Percentiles rank a stretch among this genome's conserved stretches.
These are phyloP conservation scores for Talaromyces pinophilus DNA, from an alignment of 2,329 filamentous ascomycete genomes.

Conservation along the genomic window DNA sequence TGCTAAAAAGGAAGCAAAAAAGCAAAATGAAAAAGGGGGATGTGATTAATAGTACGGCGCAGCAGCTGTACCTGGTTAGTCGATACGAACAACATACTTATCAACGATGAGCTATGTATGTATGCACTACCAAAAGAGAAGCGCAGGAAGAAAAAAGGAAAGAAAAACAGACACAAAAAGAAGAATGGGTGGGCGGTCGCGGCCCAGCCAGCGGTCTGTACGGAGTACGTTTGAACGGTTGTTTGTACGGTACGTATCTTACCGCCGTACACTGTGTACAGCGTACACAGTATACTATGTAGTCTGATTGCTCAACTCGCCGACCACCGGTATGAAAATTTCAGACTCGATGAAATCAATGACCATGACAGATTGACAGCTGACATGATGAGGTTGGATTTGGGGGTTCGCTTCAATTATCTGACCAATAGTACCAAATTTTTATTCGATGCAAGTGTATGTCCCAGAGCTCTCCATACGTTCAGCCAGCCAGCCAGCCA, in stretches of 20 bases:
- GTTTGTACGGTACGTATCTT: conserved; percentile 9
- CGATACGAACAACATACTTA: conserved; percentile 12
- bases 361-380: not conserved
- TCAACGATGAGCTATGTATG: conserved; percentile 3
- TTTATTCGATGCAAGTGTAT: not conserved
- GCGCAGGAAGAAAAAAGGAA: not conserved
- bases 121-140: not conserved
- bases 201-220: conserved; percentile 9
- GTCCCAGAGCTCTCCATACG: not conserved
- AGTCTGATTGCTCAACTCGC: not conserved
- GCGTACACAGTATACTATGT: not conserved
- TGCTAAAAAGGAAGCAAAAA: conserved; percentile 1
- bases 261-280: not conserved
- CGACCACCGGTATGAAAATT: not conserved
- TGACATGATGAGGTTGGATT: not conserved
- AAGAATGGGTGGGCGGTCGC: not conserved
- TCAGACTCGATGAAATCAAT: not conserved
- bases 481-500: not conserved
- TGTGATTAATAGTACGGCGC: conserved; percentile 9
- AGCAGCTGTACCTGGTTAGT: conserved; percentile 10
- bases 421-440: not conserved
- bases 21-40: not conserved
- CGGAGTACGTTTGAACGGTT: not conserved
- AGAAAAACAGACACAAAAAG: not conserved
- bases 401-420: not conserved